phyloP scores from a whole-genome alignment of 768 basidiomycete species.

The Chalciporus piperatus region DNA sequence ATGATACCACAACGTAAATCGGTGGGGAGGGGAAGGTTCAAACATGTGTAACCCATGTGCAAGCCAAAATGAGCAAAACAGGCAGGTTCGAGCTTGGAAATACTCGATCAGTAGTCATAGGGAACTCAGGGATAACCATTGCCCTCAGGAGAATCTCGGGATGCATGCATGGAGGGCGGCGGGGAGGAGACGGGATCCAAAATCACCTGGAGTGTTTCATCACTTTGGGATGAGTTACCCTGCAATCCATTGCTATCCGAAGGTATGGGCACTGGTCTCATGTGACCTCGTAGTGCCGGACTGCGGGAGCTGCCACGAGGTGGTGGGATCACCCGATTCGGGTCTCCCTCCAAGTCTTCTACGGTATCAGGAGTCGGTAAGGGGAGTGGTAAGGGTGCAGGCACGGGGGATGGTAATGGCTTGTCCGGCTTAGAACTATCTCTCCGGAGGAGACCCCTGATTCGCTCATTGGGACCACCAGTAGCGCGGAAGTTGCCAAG shows the following conservation, averaged over 20 bases:
- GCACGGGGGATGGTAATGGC: slow-evolving; percentile 26
- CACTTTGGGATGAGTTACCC: slow-evolving; percentile 1
- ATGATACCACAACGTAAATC: slow-evolving; percentile 10
- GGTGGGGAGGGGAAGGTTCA: neutral
- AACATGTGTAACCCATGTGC: neutral
- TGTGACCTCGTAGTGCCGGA: slow-evolving; percentile 2
- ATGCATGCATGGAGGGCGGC: neutral
- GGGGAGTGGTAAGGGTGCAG: slow-evolving; percentile 20
- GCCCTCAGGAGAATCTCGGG: slow-evolving; percentile 6
- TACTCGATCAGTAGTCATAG: neutral
- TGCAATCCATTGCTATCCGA: slow-evolving; percentile 5
- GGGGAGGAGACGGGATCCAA: slow-evolving; percentile 10
- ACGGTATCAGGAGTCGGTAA: slow-evolving; percentile 4
- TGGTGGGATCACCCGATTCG: slow-evolving; percentile 21
- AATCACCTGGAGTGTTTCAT: slow-evolving; percentile 6
- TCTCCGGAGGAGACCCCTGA: slow-evolving; percentile 36
- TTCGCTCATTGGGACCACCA: slow-evolving; percentile 33
- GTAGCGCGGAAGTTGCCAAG: slow-evolving; percentile 23
- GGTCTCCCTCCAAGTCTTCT: slow-evolving; percentile 12
- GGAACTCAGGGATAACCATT: slow-evolving; percentile 5
- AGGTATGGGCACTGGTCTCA: neutral
- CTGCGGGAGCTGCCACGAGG: slow-evolving; percentile 21
- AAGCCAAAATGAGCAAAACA: neutral
- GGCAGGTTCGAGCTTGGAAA: neutral
- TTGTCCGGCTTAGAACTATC: slow-evolving; percentile 28